Evolutionary conservation across 1,139 yeast genomes (phyloP).

Genomic region (Casaregolazyma lundiana): DNA sequence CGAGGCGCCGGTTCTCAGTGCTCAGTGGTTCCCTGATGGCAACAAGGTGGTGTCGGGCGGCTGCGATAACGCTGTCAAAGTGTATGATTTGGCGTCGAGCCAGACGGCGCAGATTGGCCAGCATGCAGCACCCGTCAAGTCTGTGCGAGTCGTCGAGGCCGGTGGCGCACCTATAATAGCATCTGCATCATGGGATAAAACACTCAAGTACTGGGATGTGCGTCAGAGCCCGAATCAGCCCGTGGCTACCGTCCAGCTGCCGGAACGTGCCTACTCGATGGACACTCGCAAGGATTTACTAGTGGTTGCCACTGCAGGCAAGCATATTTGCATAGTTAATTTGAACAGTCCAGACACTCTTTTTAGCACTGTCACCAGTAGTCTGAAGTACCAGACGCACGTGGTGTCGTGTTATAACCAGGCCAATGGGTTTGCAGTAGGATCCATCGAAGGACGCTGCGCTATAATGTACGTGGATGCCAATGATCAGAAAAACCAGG

Average conservation of each 20-base stretch:
- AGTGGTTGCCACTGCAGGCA: constrained; percentile 90
- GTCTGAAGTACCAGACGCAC: constrained; percentile 88
- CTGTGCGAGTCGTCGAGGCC: constrained; percentile 73
- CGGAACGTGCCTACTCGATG: constrained; percentile 91
- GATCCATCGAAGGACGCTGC: constrained; percentile 93
- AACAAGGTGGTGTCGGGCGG: constrained; percentile 88
- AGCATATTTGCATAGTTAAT: constrained; percentile 74
- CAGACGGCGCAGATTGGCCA: constrained; percentile 81
- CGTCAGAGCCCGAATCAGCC: constrained; percentile 68
- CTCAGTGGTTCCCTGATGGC: constrained; percentile 85
- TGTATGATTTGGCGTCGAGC: constrained; percentile 78
- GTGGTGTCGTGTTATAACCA: constrained; percentile 77
- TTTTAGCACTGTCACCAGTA: constrained; percentile 71
- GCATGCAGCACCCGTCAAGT: constrained; percentile 77
- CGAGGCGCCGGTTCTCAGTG: constrained; percentile 78
- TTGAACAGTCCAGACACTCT: constrained; percentile 74
- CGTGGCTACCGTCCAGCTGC: constrained; percentile 71
- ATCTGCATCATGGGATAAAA: constrained; percentile 96
- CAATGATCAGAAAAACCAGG: constrained; percentile 54
- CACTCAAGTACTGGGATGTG: constrained; percentile 89
- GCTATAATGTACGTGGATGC: constrained; percentile 94
- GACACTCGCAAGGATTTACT: constrained; percentile 74
- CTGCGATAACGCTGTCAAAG: constrained; percentile 80
- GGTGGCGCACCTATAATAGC: constrained; percentile 73
- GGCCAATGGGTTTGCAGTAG: constrained; percentile 90